A percentile compares a stretch with the other conserved stretches of the same genome.
phyloP scores from a whole-genome alignment of 306 rosid genomes.

The Amphicarpaea edgeworthii region DNA sequence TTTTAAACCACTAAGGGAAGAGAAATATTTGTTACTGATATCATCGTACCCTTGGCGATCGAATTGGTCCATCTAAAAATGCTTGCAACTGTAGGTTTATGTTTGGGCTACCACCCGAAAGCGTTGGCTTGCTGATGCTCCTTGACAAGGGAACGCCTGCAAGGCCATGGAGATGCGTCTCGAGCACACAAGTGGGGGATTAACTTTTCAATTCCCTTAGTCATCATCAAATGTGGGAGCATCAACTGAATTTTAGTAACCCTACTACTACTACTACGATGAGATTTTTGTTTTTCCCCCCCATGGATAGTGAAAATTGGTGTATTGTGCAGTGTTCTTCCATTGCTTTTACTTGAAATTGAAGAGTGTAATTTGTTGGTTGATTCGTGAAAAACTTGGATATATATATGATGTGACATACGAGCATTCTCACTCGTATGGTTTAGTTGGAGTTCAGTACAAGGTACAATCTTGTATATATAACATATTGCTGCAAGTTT shows the following conservation, averaged over 20 bases:
- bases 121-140: slow-evolving; percentile 78
- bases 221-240: slow-evolving; percentile 46
- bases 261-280: slow-evolving; percentile 32
- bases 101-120: slow-evolving; percentile 66
- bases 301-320: slow-evolving; percentile 53
- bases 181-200: slow-evolving; percentile 72
- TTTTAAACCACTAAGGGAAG: background rate
- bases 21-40: background rate
- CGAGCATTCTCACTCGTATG: slow-evolving; percentile 46
- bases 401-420: slow-evolving; percentile 46
- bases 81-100: slow-evolving; percentile 65
- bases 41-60: background rate
- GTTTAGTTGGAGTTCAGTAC: slow-evolving; percentile 47
- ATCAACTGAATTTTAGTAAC: slow-evolving; percentile 43
- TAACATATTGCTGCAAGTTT: slow-evolving; percentile 53
- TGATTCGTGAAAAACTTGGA: slow-evolving; percentile 57
- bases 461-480: slow-evolving; percentile 64
- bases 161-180: slow-evolving; percentile 82
- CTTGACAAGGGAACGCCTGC: slow-evolving; percentile 66
- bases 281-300: slow-evolving; percentile 31
- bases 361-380: slow-evolving; percentile 60
- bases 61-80: slow-evolving; percentile 40
- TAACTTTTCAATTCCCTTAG: slow-evolving; percentile 42
- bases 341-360: slow-evolving; percentile 49
- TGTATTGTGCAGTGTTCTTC: slow-evolving; percentile 63